phyloP scores from a whole-genome alignment of 768 basidiomycete genomes.

The Auriscalpium orientale region DNA sequence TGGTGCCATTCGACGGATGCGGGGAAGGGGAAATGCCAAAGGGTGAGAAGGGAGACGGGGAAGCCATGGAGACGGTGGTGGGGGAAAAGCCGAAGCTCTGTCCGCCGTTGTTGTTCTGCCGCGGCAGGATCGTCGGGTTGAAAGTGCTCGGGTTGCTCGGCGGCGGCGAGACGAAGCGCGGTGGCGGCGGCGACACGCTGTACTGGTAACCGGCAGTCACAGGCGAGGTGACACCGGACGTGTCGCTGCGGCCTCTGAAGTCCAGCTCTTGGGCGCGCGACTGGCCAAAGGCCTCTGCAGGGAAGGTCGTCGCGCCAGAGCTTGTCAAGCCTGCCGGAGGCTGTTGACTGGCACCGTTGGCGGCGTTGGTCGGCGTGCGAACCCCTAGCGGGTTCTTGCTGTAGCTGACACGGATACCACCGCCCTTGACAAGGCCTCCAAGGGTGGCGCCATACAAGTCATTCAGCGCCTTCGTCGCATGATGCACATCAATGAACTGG shows the following conservation, averaged over 20 bases:
- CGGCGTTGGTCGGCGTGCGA: slow-evolving; percentile 59
- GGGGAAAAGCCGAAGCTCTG: slow-evolving; percentile 20
- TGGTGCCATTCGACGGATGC: slow-evolving; percentile 16
- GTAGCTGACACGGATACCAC: slow-evolving; percentile 93
- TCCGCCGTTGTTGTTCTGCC: slow-evolving; percentile 21
- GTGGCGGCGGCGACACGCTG: slow-evolving; percentile 27
- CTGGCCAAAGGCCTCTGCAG: slow-evolving; percentile 5
- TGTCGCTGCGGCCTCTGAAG: slow-evolving; percentile 20
- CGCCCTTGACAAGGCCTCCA: slow-evolving; percentile 86
- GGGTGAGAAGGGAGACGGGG: slow-evolving; percentile 26
- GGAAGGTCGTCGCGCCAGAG: slow-evolving; percentile 7
- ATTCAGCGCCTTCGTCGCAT: slow-evolving; percentile 80
- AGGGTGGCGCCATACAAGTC: slow-evolving; percentile 90
- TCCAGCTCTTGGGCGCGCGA: slow-evolving; percentile 16
- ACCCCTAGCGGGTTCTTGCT: slow-evolving; percentile 98
- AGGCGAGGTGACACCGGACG: slow-evolving; percentile 24
- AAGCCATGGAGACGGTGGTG: slow-evolving; percentile 12
- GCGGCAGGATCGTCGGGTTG: slow-evolving; percentile 11
- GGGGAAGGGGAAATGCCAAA: slow-evolving; percentile 29
- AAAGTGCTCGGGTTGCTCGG: slow-evolving; percentile 15
- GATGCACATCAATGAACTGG: slow-evolving; percentile 85
- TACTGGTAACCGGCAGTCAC: slow-evolving; percentile 25
- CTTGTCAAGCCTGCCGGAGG: slow-evolving; percentile 11
- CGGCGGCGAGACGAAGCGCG: slow-evolving; percentile 30
- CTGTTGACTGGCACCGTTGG: slow-evolving; percentile 18